Base-by-base conservation (phyloP, 768 basidiomycete species). In the Steccherinum ochraceum region DNA sequence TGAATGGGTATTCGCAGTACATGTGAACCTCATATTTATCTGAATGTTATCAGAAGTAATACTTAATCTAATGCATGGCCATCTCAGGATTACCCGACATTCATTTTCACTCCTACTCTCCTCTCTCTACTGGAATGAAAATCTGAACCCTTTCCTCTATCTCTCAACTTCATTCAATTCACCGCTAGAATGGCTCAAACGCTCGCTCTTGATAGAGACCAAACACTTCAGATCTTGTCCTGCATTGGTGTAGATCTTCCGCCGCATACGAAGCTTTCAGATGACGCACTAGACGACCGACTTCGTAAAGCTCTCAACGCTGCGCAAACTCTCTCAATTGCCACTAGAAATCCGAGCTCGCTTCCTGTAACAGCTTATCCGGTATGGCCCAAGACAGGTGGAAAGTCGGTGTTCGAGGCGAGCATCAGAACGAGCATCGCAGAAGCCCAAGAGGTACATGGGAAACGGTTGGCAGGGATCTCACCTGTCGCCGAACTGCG, bases 191-290 rank as follows among this genome's bases (percentile, higher is more conserved):
- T n/a, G n/a, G n/a, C n/a, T n/a, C n/a, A n/a, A n/a, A n/a, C n/a
- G n/a, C n/a, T n/a, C n/a, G n/a, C n/a, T n/a, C 20, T 45, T 27
- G 39, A 10, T 12, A 41, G 47, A 21, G n/a, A 39, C 13, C 25
- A 48, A 30, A 10, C 12, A 21, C 47, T 48, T 5, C 27, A 39
- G 16, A 19, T 23, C 5, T 21, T 48, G 21, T 10, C 10, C 10
- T n/a, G 7, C 12, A 50, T 50, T 30, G 40, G 24, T 24, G 49
- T 50, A 23, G 30, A 26, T 4, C 30, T 50, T 11, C 49, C 49
- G 20, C 49, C 49, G 4, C 30, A 23, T 21, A 50, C 49, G 24
- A 50, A 50, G 20, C 49, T 50, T 23, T 50, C 49, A 4, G 49
- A 50, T 23, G 40, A 50, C 18, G 49, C 49, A 3, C 24, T 50